Base-by-base conservation (phyloP, 2,329 filamentous ascomycete species). In the Beauveria scarabaeidicola region DNA sequence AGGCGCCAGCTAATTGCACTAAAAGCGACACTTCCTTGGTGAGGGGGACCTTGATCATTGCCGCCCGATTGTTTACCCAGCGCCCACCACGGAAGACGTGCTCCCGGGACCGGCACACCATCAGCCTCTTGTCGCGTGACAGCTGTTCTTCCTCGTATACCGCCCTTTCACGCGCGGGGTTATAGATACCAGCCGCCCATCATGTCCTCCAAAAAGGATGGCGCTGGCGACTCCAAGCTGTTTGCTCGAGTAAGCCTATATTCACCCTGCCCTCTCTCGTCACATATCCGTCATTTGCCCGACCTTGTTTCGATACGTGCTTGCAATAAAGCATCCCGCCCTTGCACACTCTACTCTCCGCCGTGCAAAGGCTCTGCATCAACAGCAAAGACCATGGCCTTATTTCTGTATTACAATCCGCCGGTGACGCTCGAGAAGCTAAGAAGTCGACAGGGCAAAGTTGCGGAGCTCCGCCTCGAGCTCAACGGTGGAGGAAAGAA, bases 211-310 rank as follows among this genome's bases (percentile, higher is more conserved):
- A 77, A 78, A 64, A 58, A 58, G 25, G 77, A 69, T 63, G 68
- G 85, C 75, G 90, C 90, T 78, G 91, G 94, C 77, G 94, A 97
- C 85, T 96, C 94, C 78, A 97, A 97, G 85, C 87, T 99, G 78
- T 99, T 99, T 81, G 93, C 94, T 75, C 87, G 94, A 81, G 94
- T 99, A 84, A 81, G 81, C 75, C 60, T 62, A 44, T 52, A 25
- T 52, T 60, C 62, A 62, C 15, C 40, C 50, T 61, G 58, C 47
- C 51, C 47, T 56, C 43, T 40, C 25, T 29, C 50, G 29, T 58
- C 40, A 21, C 17, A 41, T 23, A 47, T 27, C 19, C 58, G n/a
- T 19, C 47, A 21, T 51, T 58, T 59, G 62, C 11, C 41, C 10
- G 23, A 19, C 38, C 55, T 59, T 56, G 32, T 62, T 52, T 63